Base-by-base conservation (phyloP, 1,139 yeast species). In the Wickerhamiella infanticola region DNA sequence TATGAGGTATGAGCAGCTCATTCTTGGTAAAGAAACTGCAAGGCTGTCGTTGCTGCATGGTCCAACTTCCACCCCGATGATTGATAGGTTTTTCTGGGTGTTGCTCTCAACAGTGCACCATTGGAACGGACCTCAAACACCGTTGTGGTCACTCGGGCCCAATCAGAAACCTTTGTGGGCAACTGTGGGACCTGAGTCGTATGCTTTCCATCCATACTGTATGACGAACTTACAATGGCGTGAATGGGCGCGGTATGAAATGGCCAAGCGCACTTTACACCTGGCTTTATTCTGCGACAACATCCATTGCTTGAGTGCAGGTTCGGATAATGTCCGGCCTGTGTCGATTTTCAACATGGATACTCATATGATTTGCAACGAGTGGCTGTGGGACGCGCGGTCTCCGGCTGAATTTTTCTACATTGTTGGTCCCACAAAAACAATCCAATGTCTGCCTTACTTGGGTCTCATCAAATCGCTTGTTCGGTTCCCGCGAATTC, bases 231-330 rank as follows among this genome's bases (percentile, higher is more conserved):
- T 47, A 29, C 58, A 57, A 37, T 63, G 67, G 66, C 51, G 47
- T 33, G 62, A 60, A 37, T 63, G 67, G 66, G 53, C 57, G 23
- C 44, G 50, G 13, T 53, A 57, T 42, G 67, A 63, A 46, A 46
- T 59, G 18, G 49, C 56, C 42, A 60, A 60, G 45, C 58, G 66
- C 23, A 47, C 60, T 2, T 51, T 53, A 4, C 57, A 54, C 48
- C 54, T 57, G 46, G 53, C 61, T 3, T 46, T 56, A 9, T 58
- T 56, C 47, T 51, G 55, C 45, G 63, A 58, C 41, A 50, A 53
- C 41, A 55, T 54, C 9, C 52, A 53, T 40, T 47, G 53, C 33
- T 50, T 53, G 42, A 42, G 52, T 36, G 39, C 49, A 23, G 51
- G 55, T 4, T 8, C 18, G 13, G 36, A 11, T 18, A 13, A 26